Base-by-base conservation (phyloP, 805 yeast genomes). In the Suhomyces vadensis region DNA sequence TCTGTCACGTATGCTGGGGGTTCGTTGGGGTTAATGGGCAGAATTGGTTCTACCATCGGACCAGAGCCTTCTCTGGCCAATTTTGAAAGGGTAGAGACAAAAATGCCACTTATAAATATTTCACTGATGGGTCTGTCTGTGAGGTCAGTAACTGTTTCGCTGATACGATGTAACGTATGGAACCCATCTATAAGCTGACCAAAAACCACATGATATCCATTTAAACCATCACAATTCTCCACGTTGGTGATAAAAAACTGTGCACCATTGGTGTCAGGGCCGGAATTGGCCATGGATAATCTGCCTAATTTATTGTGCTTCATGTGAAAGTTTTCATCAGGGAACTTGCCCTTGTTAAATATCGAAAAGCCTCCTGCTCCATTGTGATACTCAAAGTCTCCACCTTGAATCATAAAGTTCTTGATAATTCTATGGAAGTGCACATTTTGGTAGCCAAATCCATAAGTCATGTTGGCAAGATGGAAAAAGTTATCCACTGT, bases 331-430 rank as follows among this genome's bases (percentile, higher is more conserved):
- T 56, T 50, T 49, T 60, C 65, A 39, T 58, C 62, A 6, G 37
- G 38, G 35, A 53, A 50, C 38, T 39, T 41, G 10, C 40, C 44
- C 37, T 39, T 35, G 37, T 44, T 44, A 39, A 36, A 55, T 25
- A 55, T 49, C 7, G 52, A 48, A 29, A 50, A 29, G 21, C 58
- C 58, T 3, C 58, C 58, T 7, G 50, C 45, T 4, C 50, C 54
- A 13, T 27, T 51, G 5, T 46, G 56, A 19, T 37, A 24, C 37
- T 55, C 55, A 36, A 63, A 60, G 39, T 63, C 64, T 6, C 76
- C 76, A 6, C 71, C 69, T 42, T 71, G 76, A 22, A 71, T 57
- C 65, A 71, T 63, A 43, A 68, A 69, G 40, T 62, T 52, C 39
- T 57, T 45, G 16, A 71, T 61, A 19, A 70, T 55, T 14, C 76